These are phyloP conservation scores for Zygosaccharomyces kombuchaensis DNA, from an alignment of 805 yeast species.

Conservation along the genomic window DNA sequence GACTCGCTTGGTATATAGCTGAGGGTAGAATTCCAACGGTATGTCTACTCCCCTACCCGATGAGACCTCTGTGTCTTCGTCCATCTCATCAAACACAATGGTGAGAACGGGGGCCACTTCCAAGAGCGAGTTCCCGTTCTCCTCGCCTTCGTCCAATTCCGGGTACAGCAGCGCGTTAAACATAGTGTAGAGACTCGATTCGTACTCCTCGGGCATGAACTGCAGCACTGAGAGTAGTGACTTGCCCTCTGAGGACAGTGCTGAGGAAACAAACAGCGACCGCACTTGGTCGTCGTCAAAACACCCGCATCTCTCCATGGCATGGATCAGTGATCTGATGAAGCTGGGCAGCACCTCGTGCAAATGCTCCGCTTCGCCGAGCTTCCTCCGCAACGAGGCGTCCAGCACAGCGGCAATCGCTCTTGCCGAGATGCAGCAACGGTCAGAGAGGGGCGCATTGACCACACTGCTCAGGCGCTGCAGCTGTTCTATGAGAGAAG, in stretches of 20 bases:
- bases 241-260: slow-evolving; percentile 21
- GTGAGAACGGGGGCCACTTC: slow-evolving; percentile 30
- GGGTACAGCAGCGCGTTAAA: slow-evolving; percentile 31
- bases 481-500: slow-evolving; percentile 25
- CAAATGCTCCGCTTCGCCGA: slow-evolving; percentile 27
- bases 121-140: slow-evolving; percentile 26
- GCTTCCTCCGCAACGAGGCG: slow-evolving; percentile 16
- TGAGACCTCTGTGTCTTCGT: slow-evolving; percentile 23
- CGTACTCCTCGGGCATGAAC: slow-evolving; percentile 35
- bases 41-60: slow-evolving; percentile 29
- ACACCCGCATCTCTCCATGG: slow-evolving; percentile 23
- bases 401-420: slow-evolving; percentile 21
- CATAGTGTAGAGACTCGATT: slow-evolving; percentile 32
- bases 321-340: slow-evolving; percentile 25
- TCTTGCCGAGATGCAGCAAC: slow-evolving; percentile 25
- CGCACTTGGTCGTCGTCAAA: slow-evolving; percentile 12
- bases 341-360: slow-evolving; percentile 30
- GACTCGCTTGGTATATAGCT: slow-evolving; percentile 28
- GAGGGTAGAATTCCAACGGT: slow-evolving; percentile 34
- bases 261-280: slow-evolving; percentile 28
- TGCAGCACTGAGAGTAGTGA: slow-evolving; percentile 28
- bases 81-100: slow-evolving; percentile 32
- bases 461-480: slow-evolving; percentile 26
- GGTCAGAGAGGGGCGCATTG: slow-evolving; percentile 19
- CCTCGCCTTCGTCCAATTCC: slow-evolving; percentile 15